phyloP scores from a whole-genome alignment of 2,329 filamentous ascomycete species.

The Fusarium avenaceum region DNA sequence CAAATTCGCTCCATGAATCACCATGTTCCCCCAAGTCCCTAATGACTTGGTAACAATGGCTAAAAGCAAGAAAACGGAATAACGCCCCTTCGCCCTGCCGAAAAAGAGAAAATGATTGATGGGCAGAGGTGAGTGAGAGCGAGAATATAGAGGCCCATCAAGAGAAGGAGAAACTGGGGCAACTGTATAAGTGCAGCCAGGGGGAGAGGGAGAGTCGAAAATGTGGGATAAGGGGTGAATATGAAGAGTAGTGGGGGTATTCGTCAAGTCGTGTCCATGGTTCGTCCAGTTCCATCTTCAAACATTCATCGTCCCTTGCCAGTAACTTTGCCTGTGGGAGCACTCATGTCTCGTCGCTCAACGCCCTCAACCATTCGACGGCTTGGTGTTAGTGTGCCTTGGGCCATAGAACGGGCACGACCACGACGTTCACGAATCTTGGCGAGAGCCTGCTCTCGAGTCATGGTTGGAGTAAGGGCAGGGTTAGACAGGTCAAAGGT shows the following conservation, averaged over 20 bases:
- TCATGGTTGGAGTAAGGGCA: slow-evolving; percentile 74
- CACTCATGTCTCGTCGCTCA: slow-evolving; percentile 64
- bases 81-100: slow-evolving; percentile 47
- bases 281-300: slow-evolving; percentile 16
- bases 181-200: slow-evolving; percentile 25
- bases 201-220: slow-evolving; percentile 1
- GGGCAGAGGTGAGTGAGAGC: slow-evolving; percentile 12
- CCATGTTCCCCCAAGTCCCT: slow-evolving; percentile 19
- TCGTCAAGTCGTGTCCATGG: slow-evolving; percentile 45
- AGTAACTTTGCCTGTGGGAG: slow-evolving; percentile 56
- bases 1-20: slow-evolving; percentile 28
- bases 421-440: slow-evolving; percentile 80
- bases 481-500: slow-evolving; percentile 69
- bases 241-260: slow-evolving; percentile 28
- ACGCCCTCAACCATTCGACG: slow-evolving; percentile 69
- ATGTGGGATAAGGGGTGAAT: slow-evolving; percentile 7
- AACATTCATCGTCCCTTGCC: slow-evolving; percentile 39
- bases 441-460: slow-evolving; percentile 80
- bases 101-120: slow-evolving; percentile 37
- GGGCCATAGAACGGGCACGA: slow-evolving; percentile 76
- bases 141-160: slow-evolving; percentile 20
- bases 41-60: slow-evolving; percentile 13
- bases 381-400: slow-evolving; percentile 69
- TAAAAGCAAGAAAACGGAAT: slow-evolving; percentile 18
- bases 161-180: slow-evolving; percentile 18